Percentiles rank a stretch among this genome's conserved stretches.
Conservation (phyloP, 129 eudicot species). For the Rutidosis leptorrhynchoides region DNA sequence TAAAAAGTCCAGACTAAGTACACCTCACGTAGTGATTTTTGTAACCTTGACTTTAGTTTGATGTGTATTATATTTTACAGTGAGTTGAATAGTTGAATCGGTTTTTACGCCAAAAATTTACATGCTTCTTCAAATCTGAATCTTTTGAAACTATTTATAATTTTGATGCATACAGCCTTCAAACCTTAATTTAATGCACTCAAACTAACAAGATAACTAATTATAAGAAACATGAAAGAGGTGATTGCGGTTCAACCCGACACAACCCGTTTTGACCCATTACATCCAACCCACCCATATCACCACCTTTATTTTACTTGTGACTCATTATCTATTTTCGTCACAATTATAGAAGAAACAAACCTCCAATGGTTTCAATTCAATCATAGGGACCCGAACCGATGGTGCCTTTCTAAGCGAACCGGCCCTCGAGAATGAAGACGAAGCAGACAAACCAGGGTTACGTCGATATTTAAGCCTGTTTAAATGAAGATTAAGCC, state of each 20-base stretch:
- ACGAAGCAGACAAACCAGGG: slow-evolving; percentile 32
- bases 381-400: slow-evolving; percentile 55
- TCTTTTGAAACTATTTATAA: background rate
- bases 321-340: background rate
- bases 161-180: background rate
- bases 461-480: slow-evolving; percentile 65
- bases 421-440: slow-evolving; percentile 47
- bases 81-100: background rate
- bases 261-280: background rate
- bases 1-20: too few relatives aligned
- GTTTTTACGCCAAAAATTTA: background rate
- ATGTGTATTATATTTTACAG: background rate
- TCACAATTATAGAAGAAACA: slow-evolving; percentile 11
- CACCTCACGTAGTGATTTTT: too few relatives aligned
- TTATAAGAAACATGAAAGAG: background rate
- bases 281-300: background rate
- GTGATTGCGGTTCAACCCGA: background rate
- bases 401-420: slow-evolving; percentile 51
- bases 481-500: slow-evolving; percentile 23
- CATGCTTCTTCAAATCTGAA: background rate
- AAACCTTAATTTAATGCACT: too few relatives aligned
- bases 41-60: background rate
- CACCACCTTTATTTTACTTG: background rate
- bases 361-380: slow-evolving; percentile 87
- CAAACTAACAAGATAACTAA: too few relatives aligned